Percentiles rank a stretch among this genome's conserved stretches.
Conservation (phyloP, 1,139 yeast genomes). For the Yamadazyma membranifaciens region DNA sequence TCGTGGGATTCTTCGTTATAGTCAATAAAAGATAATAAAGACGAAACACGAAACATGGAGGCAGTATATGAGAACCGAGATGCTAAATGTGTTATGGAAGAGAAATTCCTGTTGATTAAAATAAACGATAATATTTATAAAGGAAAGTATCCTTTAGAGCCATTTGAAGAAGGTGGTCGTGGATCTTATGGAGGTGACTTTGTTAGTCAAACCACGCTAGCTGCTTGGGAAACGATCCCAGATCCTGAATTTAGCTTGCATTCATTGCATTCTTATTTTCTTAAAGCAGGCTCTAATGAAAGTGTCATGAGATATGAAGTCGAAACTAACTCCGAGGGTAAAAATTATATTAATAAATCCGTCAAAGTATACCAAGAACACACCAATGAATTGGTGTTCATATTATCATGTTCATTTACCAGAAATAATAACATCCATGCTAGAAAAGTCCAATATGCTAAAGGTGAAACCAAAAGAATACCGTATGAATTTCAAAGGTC, state of each 20-base stretch:
- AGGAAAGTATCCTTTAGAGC: slow-evolving; percentile 40
- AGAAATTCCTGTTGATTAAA: slow-evolving; percentile 20
- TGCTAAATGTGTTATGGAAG: slow-evolving; percentile 20
- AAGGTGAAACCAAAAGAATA: slow-evolving; percentile 17
- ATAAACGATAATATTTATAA: slow-evolving; percentile 14
- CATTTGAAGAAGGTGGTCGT: slow-evolving; percentile 27
- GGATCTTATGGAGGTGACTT: slow-evolving; percentile 47
- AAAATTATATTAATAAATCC: slow-evolving; percentile 29
- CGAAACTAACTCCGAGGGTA: slow-evolving; percentile 29
- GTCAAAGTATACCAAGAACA: slow-evolving; percentile 30
- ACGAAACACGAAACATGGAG: slow-evolving; percentile 13
- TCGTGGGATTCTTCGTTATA: not conserved
- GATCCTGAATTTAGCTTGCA: slow-evolving; percentile 38
- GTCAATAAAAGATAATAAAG: too few species aligned
- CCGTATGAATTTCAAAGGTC: slow-evolving; percentile 35
- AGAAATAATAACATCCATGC: slow-evolving; percentile 24
- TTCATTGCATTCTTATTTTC: slow-evolving; percentile 40
- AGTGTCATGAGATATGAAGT: slow-evolving; percentile 29
- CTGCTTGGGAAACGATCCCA: slow-evolving; percentile 41
- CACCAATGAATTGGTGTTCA: slow-evolving; percentile 26
- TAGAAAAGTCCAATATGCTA: slow-evolving; percentile 11
- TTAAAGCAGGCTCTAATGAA: slow-evolving; percentile 31
- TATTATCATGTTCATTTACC: slow-evolving; percentile 33
- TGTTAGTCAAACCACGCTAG: slow-evolving; percentile 32
- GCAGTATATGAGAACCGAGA: slow-evolving; percentile 18